Conservation (phyloP, 2,329 filamentous ascomycete genomes). For the Exophiala spinifera region DNA sequence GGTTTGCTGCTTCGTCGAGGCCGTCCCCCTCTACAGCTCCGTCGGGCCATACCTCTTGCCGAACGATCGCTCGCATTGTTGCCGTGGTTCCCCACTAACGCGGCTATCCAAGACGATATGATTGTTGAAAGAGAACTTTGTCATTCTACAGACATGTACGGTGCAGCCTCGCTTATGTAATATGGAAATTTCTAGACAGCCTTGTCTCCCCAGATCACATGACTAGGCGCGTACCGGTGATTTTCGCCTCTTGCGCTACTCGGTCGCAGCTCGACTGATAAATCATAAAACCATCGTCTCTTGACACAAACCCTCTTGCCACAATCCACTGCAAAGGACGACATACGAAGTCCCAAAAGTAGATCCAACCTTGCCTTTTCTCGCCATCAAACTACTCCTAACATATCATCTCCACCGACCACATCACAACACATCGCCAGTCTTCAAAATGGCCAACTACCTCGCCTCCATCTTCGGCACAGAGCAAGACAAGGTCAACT, state of each 20-base stretch:
- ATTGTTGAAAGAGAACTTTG: no score
- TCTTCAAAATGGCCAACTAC: conserved; percentile 78
- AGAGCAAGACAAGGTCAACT: conserved; percentile 99
- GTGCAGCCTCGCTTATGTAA: conserved; percentile 2
- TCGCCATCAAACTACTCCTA: not conserved
- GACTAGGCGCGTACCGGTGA: not conserved
- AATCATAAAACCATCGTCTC: not conserved
- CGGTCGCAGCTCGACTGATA: not conserved
- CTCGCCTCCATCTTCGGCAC: conserved; percentile 99
- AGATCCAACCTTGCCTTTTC: no score
- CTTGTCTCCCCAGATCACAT: not conserved
- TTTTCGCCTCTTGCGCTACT: not conserved
- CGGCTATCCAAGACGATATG: no score
- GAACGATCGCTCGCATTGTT: not conserved
- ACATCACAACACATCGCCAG: not conserved
- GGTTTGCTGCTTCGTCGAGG: no score
- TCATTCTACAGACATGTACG: no score
- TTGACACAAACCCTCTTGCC: no score
- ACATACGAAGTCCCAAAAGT: no score
- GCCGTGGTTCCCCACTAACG: not conserved
- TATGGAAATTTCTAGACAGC: not conserved
- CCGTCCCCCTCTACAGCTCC: no score
- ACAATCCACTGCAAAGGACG: no score
- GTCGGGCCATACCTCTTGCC: not conserved
- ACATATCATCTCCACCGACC: not conserved